phyloP scores from a whole-genome alignment of 2,329 filamentous ascomycete species.

The Aspergillus caelatus region DNA sequence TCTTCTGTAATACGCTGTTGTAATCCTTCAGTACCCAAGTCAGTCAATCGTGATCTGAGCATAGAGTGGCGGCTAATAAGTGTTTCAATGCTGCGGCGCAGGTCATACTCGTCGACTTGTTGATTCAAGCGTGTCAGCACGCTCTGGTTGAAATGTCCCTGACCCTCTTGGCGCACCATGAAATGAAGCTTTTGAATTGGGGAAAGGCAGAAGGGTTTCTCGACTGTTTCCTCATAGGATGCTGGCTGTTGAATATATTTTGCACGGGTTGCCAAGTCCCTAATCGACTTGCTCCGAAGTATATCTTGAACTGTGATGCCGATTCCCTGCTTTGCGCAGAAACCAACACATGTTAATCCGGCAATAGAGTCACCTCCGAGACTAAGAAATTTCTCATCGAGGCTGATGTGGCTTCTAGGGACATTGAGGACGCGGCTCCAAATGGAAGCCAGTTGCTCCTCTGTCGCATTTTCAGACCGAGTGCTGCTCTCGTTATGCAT shows the following conservation, averaged over 20 bases:
- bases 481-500: conserved; percentile 5
- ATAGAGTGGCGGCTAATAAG: conserved; percentile 41
- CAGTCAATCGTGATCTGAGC: conserved; percentile 38
- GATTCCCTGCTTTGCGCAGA: conserved; percentile 50
- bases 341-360: conserved; percentile 53
- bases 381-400: conserved; percentile 45
- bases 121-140: conserved; percentile 36
- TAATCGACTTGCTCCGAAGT: conserved; percentile 51
- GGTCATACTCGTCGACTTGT: conserved; percentile 23
- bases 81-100: conserved; percentile 33
- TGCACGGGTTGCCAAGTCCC: conserved; percentile 35
- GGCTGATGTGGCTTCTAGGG: conserved; percentile 33
- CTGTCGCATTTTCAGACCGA: conserved; percentile 28
- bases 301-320: conserved; percentile 53
- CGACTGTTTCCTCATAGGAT: conserved; percentile 37
- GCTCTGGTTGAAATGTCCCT: conserved; percentile 45
- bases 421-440: conserved; percentile 46
- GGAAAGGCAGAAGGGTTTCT: conserved; percentile 37
- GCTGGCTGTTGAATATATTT: conserved; percentile 33
- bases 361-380: conserved; percentile 55
- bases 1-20: conserved; percentile 35
- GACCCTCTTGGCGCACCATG: conserved; percentile 33
- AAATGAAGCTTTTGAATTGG: conserved; percentile 45
- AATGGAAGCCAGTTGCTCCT: conserved; percentile 35
- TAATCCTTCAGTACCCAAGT: conserved; percentile 20